phyloP scores from a whole-genome alignment of 2,329 filamentous ascomycete genomes.

The Calonectria naviculata region DNA sequence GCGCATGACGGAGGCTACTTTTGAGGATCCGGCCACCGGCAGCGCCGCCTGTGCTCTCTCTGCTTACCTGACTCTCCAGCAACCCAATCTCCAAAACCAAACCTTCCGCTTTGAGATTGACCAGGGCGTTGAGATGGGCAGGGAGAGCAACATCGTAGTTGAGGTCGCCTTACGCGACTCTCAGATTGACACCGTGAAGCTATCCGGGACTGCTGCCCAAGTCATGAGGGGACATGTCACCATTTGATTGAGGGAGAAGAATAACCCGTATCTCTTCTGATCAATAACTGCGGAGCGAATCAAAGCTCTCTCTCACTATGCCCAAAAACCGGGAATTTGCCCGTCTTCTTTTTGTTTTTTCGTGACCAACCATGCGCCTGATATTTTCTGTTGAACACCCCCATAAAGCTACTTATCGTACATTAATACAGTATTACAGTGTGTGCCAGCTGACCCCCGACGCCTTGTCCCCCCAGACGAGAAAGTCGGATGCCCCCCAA shows the following conservation, averaged over 20 bases:
- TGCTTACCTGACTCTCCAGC: conserved; percentile 63
- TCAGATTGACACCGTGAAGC: conserved; percentile 43
- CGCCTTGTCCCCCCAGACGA: conserved; percentile 41
- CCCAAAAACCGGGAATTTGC: background rate
- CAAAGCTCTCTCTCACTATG: background rate
- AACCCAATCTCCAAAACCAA: conserved; percentile 44
- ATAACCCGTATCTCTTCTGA: conserved; percentile 3
- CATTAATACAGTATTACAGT: conserved; percentile 52
- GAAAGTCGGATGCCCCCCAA: conserved; percentile 25
- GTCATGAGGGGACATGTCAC: conserved; percentile 49
- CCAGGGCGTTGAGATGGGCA: conserved; percentile 77
- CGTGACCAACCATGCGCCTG: conserved; percentile 40
- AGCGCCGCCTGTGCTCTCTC: conserved; percentile 70
- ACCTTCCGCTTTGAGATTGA: conserved; percentile 61
- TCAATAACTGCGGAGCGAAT: background rate
- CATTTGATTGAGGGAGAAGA: conserved; percentile 31
- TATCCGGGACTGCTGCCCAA: conserved; percentile 48
- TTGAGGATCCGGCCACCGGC: conserved; percentile 73
- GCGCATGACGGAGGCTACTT: conserved; percentile 65
- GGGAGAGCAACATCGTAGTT: conserved; percentile 63
- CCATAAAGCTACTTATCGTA: conserved; percentile 47
- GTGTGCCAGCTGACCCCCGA: conserved; percentile 24
- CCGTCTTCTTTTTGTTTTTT: background rate
- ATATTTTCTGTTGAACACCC: conserved; percentile 38
- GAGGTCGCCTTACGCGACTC: conserved; percentile 51